These are phyloP conservation scores for Brassica nigra DNA, from an alignment of 345 rosid species.

Conservation along the genomic window DNA sequence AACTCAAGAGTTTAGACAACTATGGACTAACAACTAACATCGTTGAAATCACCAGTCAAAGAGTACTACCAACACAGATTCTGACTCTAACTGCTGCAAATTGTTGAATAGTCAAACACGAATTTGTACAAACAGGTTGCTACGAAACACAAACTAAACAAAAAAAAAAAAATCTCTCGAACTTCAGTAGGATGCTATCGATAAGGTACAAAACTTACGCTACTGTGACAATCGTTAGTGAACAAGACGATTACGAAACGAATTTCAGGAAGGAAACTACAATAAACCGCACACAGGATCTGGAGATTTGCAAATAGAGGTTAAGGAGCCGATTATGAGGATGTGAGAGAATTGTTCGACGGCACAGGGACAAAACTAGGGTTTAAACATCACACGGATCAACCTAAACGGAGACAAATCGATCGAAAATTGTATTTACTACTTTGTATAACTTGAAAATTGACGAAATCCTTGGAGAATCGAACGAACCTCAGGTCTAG, in stretches of 20 bases:
- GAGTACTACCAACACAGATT: background rate
- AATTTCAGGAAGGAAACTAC: background rate
- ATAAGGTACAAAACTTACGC: background rate
- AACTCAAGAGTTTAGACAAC: background rate
- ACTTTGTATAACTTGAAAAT: background rate
- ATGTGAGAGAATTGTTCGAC: background rate
- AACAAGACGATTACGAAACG: background rate
- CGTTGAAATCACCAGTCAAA: slow-evolving; percentile 8
- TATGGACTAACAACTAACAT: background rate
- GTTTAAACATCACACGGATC: slow-evolving; percentile 14
- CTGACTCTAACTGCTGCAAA: background rate
- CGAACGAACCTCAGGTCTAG: slow-evolving; percentile 8
- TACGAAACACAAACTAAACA: background rate
- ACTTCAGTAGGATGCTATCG: slow-evolving; percentile 2
- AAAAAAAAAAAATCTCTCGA: background rate
- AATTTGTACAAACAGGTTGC: slow-evolving; percentile 1
- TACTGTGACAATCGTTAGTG: background rate
- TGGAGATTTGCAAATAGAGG: slow-evolving; percentile 1
- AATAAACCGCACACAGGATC: slow-evolving; percentile 9
- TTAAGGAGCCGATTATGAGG: background rate
- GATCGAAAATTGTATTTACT: background rate
- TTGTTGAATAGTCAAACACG: slow-evolving; percentile 10
- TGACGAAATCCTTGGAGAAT: background rate
- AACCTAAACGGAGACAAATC: background rate
- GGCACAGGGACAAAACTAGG: background rate